Conservation (phyloP, 768 basidiomycete genomes). For the Lactarius tabidus region DNA sequence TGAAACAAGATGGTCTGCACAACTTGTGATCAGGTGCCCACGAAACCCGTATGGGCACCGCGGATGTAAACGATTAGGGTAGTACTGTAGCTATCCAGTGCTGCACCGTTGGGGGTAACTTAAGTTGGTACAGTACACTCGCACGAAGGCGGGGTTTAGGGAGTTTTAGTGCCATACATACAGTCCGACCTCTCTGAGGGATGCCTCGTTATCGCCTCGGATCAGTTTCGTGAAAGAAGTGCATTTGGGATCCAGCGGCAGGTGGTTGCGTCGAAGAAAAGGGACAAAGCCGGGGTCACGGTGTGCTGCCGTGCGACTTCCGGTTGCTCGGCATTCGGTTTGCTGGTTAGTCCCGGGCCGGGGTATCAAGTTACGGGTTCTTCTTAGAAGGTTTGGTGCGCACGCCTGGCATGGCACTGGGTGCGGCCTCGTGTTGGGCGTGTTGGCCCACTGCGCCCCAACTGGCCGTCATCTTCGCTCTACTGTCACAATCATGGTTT, state of each 20-base stretch:
- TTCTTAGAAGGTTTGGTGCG: background rate
- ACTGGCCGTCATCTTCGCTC: background rate
- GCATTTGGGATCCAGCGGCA: background rate
- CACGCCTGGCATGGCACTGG: background rate
- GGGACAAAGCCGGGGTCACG: background rate
- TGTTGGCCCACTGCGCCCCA: background rate
- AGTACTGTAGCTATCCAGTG: background rate
- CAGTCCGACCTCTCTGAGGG: background rate
- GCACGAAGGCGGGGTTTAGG: background rate
- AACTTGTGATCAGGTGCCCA: background rate
- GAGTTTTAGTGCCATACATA: background rate
- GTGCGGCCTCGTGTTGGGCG: background rate
- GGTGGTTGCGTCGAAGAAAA: too few relatives aligned
- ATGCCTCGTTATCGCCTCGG: background rate
- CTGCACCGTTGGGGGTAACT: background rate
- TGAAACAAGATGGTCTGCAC: background rate
- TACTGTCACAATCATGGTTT: constrained; percentile 1
- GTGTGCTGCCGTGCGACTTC: background rate
- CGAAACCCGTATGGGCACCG: background rate
- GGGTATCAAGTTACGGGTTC: background rate
- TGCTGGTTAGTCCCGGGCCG: background rate
- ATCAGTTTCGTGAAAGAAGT: background rate
- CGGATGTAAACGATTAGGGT: background rate
- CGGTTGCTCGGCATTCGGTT: background rate
- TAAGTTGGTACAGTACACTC: background rate